phyloP scores from a whole-genome alignment of 345 rosid species.

The Trapa incisa region DNA sequence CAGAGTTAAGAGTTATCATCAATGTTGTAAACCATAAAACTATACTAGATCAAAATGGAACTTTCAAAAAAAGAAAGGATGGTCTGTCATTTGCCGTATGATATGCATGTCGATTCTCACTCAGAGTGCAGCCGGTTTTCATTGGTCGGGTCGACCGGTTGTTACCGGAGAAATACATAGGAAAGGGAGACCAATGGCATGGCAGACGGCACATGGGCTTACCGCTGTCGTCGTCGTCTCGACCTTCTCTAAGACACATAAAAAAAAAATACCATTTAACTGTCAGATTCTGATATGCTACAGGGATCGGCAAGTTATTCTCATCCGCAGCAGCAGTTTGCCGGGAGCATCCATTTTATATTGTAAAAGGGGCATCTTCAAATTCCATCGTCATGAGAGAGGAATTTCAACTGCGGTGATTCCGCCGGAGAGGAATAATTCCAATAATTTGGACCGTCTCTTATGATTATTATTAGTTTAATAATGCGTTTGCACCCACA shows the following conservation, averaged over 20 bases:
- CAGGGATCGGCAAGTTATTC: constrained; percentile 26
- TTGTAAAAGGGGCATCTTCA: constrained; percentile 16
- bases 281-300: constrained; percentile 12
- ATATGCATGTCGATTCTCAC: neutral
- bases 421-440: constrained; percentile 16
- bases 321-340: constrained; percentile 1
- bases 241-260: too few relatives aligned
- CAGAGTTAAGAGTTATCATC: too few relatives aligned
- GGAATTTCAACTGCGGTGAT: constrained; percentile 23
- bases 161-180: neutral
- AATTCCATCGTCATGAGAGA: constrained; percentile 19
- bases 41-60: too few relatives aligned
- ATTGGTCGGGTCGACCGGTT: too few relatives aligned
- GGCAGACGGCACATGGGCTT: neutral
- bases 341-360: constrained; percentile 1
- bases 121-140: neutral
- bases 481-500: constrained; percentile 18
- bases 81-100: neutral
- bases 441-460: constrained; percentile 11
- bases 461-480: neutral
- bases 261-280: neutral
- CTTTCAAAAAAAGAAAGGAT: too few relatives aligned
- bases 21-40: too few relatives aligned
- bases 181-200: constrained; percentile 1
- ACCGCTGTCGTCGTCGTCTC: neutral